Percentiles rank a stretch among this genome's conserved stretches.
These are phyloP conservation scores for Tylopilus plumbeoviolaceoides DNA, from an alignment of 768 basidiomycete species.

Conservation along the genomic window DNA sequence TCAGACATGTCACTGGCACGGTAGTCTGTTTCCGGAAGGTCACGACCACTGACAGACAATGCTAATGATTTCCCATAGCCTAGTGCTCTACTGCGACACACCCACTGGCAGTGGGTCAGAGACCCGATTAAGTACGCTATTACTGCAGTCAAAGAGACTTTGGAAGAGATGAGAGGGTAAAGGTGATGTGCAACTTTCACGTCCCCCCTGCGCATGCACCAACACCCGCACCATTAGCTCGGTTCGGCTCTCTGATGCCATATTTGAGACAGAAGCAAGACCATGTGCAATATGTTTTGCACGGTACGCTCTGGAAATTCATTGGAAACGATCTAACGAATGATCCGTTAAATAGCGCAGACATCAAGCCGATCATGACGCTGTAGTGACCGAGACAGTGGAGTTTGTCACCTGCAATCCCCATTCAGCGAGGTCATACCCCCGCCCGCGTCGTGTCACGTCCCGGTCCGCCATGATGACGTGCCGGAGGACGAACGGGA, in stretches of 20 bases:
- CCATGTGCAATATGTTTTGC: slow-evolving; percentile 74
- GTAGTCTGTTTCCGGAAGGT: too few species aligned
- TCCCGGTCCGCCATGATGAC: too few species aligned
- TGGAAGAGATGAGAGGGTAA: slow-evolving; percentile 68
- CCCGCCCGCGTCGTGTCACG: too few species aligned
- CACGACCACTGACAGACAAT: too few species aligned
- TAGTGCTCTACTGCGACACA: too few species aligned
- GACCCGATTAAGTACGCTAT: too few species aligned
- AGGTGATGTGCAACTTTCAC: slow-evolving; percentile 81
- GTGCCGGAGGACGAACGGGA: too few species aligned
- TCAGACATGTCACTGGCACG: too few species aligned
- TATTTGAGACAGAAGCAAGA: slow-evolving; percentile 60
- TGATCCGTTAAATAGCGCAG: slow-evolving; percentile 37
- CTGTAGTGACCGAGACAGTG: slow-evolving; percentile 48
- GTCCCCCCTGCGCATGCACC: slow-evolving; percentile 70
- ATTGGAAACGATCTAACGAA: slow-evolving; percentile 1
- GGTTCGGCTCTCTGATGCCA: slow-evolving; percentile 55
- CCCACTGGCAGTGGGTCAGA: too few species aligned
- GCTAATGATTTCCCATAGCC: too few species aligned
- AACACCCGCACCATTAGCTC: slow-evolving; percentile 59
- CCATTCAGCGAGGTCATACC: slow-evolving; percentile 9
- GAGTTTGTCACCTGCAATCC: slow-evolving; percentile 36
- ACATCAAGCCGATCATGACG: slow-evolving; percentile 49
- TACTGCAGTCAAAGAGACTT: slow-evolving; percentile 75
- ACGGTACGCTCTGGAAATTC: slow-evolving; percentile 62